Evolutionary conservation across 306 rosid genomes (phyloP).

Genomic region (Trichosanthes cucumerina): DNA sequence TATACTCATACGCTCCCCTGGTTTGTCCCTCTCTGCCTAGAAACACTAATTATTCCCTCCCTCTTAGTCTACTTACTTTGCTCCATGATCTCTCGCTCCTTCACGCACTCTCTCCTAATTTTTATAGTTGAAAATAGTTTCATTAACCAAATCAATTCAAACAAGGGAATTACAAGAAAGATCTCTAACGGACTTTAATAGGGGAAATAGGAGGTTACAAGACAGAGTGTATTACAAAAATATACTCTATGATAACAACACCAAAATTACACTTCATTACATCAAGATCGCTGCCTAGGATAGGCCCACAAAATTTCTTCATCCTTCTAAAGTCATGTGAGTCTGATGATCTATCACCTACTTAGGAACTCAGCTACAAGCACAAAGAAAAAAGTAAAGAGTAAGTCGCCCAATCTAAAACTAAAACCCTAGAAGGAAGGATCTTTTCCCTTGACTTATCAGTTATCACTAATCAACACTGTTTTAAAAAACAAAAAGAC

Average conservation of each 20-base stretch:
- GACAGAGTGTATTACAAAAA: neutral
- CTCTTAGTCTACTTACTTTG: neutral
- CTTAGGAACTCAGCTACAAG: no score
- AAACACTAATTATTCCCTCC: neutral
- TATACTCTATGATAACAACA: neutral
- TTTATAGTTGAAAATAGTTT: neutral
- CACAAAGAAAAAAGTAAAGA: no score
- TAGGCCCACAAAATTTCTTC: no score
- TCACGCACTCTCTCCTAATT: neutral
- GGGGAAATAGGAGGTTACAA: neutral
- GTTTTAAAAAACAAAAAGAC: no score
- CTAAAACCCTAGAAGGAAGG: neutral
- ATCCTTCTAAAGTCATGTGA: no score
- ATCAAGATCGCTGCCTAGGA: neutral
- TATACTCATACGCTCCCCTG: neutral
- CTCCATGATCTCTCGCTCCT: neutral
- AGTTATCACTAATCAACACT: neutral
- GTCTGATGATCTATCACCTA: no score
- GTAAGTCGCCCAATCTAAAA: no score
- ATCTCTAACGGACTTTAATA: neutral
- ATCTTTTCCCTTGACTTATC: neutral
- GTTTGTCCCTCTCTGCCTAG: neutral
- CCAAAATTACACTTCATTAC: neutral
- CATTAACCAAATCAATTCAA: neutral
- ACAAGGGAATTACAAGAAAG: neutral